A percentile compares a stretch with the other conserved stretches of the same genome.
phyloP scores from a whole-genome alignment of 2,329 filamentous ascomycete species.

The Diaporthe helianthi region DNA sequence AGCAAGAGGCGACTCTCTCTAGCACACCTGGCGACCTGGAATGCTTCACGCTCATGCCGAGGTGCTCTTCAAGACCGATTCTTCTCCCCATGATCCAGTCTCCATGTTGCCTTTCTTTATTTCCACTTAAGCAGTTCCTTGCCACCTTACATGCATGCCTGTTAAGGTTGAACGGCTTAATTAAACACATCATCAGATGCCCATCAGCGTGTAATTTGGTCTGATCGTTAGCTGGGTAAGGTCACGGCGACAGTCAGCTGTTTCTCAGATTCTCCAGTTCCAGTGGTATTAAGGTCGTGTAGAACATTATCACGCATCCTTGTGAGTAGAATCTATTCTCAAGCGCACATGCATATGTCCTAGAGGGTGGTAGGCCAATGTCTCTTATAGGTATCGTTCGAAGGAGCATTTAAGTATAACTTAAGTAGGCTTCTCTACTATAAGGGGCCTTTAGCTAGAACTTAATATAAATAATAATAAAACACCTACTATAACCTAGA shows the following conservation, averaged over 20 bases:
- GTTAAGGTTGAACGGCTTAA: not conserved
- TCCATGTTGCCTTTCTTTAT: not conserved
- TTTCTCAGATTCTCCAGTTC: not conserved
- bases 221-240: not conserved
- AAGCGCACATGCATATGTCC: no score
- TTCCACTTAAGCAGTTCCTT: not conserved
- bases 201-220: not conserved
- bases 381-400: no score
- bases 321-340: not conserved
- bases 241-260: not conserved
- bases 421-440: no score
- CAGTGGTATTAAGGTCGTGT: not conserved
- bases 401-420: no score
- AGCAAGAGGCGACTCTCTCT: not conserved
- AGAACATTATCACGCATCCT: not conserved
- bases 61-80: not conserved
- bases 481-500: no score
- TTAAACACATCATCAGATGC: not conserved
- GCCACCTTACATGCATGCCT: not conserved
- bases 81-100: not conserved
- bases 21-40: not conserved
- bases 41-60: not conserved
- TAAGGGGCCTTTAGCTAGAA: no score
- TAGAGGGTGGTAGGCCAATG: not conserved
- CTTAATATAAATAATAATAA: no score